Evolutionary conservation across 164 flowering plant genomes (phyloP), one percentile per base, ranked within the genome.

Genomic region (Vitis labrusca): DNA sequence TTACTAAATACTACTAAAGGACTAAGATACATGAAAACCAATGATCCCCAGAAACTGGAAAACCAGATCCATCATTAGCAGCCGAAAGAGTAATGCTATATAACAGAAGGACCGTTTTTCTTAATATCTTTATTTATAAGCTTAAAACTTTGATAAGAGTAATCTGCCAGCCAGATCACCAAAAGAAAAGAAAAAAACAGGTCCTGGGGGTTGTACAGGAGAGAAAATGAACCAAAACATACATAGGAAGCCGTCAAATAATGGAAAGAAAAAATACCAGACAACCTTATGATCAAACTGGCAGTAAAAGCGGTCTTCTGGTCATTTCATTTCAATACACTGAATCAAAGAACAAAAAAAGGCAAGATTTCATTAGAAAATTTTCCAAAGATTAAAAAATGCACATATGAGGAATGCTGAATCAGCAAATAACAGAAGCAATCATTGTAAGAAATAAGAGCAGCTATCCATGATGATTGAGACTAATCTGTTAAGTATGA

Each of bases 241-340:
- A 64, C 57, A 50, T 13, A 17, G 23, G 12, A 16, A 64, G 16
- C 56, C 32, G 10, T 14, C 37, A 13, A 63, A 51, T 14, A 52
- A 65, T 52, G 66, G 19, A 51, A 51, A 49, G 30, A 65, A 14
- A 52, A 1, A 3, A 17, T 65, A 65, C 58, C 68, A 27, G 58
- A 65, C 37, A 29, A 62, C 59, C 5, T 29, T 32, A 50, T 5
- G 19, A 64, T 19, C 63, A 61, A 61, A 61, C 17, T 12, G 12
- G 29, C 65, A 19, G 53, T 16, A 19, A 16, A 14, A 48, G 53
- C 9, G 5, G 49, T 59, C 59, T 52, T 29, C 2, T 14, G 32
- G 16, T 50, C 67, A 50, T 19, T 64, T 65, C 53, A 65, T 2
- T 65, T 51, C 58, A 65, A 11, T 30, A 65, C 10, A n/a, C 68